Evolutionary conservation across 1,284 basidiomycete species (phyloP).

Genomic region (Meira miltonrushii): DNA sequence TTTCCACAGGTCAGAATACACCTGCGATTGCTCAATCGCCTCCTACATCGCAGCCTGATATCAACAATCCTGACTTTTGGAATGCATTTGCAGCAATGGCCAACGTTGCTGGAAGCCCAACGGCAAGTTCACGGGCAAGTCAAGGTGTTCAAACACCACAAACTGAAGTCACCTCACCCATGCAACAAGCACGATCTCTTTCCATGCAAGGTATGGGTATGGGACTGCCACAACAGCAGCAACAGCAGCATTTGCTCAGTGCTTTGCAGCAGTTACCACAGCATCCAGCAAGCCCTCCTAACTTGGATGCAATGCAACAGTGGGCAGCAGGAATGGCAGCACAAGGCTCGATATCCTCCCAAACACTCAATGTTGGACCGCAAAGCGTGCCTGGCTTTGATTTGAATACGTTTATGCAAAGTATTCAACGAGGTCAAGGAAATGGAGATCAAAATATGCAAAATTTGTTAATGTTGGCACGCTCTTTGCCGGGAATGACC

Average conservation of each 20-base stretch:
- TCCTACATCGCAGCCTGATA: slow-evolving; percentile 23
- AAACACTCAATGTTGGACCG: slow-evolving; percentile 32
- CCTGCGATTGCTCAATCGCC: slow-evolving; percentile 13
- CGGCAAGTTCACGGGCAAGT: not conserved
- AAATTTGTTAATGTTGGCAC: slow-evolving; percentile 62
- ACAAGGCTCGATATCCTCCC: slow-evolving; percentile 40
- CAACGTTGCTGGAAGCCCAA: not conserved
- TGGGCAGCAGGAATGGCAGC: not conserved
- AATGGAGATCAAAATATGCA: slow-evolving; percentile 35
- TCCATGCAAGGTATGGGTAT: no score
- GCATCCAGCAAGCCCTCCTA: no score
- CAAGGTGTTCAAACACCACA: not conserved
- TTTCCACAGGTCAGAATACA: slow-evolving; percentile 19
- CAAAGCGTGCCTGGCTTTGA: slow-evolving; percentile 44
- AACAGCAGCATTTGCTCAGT: no score
- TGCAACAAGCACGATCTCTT: not conserved
- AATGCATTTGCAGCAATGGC: slow-evolving; percentile 23
- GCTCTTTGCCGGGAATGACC: slow-evolving; percentile 1
- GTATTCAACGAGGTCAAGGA: slow-evolving; percentile 28
- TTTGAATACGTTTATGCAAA: slow-evolving; percentile 26
- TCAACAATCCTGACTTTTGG: slow-evolving; percentile 30
- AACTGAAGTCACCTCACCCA: not conserved
- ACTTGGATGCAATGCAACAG: not conserved
- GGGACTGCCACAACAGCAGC: no score
- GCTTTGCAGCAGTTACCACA: no score